Base-by-base conservation (phyloP, 306 rosid species). In the Trichosanthes truncata region DNA sequence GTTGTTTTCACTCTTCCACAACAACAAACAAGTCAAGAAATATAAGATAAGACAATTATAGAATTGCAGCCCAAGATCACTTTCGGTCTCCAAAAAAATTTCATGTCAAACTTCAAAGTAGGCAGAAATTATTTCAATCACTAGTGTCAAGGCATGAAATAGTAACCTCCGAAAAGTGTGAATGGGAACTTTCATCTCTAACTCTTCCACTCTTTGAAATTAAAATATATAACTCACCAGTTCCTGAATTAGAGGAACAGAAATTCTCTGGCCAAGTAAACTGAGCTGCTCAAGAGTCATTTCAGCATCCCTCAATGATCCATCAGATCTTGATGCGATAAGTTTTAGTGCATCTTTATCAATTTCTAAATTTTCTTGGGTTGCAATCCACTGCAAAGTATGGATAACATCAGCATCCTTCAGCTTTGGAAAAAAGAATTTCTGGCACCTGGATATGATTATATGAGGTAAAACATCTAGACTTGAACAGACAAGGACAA, bases 281-380 rank as follows among this genome's bases (percentile, higher is more conserved):
- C 98, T 96, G 79, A 96, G 91, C 77, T 96, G 99, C 81, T 96
- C 99, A 76, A 96, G 93, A 78, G 97, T 96, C 99, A 96, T 96
- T 86, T 96, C 99, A 53, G 98, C 98, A 84, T 96, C 99, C 84
- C 98, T 90, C 84, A 96, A 82, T 26, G 99, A 96, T 71, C 99
- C 99, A 62, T 93, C 98, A 2, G 99, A 96, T 82, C 96, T 90
- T 79, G 99, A 93, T 49, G 97, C 96, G 55, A 96, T 96, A 80
- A 96, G 98, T 84, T 93, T 96, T 80, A 93, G 78, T 76, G 99
- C 99, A 87, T 93, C 99, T 88, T 84, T 86, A 80, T 96, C 99
- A 84, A 93, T 93, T 86, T 96, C 96, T 59, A 93, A 84, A 80
- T 89, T 87, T 85, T 96, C 99, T 86, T 90, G 89, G 78, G 85